A percentile compares a stretch with the other conserved stretches of the same genome.
These are phyloP conservation scores for Ceratobasidium sp. DNA, from an alignment of 1,284 basidiomycete genomes.

Conservation along the genomic window DNA sequence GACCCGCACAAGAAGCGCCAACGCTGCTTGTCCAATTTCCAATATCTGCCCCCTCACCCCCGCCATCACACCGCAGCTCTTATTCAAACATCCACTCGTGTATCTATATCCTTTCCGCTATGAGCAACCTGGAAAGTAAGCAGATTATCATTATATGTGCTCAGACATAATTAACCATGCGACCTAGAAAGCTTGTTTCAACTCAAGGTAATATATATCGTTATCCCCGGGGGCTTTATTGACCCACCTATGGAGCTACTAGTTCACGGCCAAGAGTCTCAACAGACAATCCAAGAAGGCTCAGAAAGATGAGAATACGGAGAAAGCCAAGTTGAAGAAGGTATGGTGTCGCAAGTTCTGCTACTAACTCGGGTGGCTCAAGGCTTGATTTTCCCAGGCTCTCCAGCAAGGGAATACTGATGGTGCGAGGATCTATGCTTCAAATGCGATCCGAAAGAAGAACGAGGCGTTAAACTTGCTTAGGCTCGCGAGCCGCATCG, in stretches of 20 bases:
- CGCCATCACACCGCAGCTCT: conserved; percentile 2
- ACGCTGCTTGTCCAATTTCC: conserved; percentile 11
- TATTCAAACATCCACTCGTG: not conserved
- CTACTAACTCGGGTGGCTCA: conserved; percentile 2
- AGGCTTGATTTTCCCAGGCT: conserved; percentile 63
- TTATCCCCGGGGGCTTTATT: conserved; percentile 22
- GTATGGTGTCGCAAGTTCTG: conserved; percentile 52
- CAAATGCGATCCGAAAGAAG: conserved; percentile 99
- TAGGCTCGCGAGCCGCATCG: conserved; percentile 86
- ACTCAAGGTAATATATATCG: conserved; percentile 71
- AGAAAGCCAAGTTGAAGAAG: conserved; percentile 91
- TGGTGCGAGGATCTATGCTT: conserved; percentile 97
- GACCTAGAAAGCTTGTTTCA: conserved; percentile 88
- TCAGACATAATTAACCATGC: conserved; percentile 8
- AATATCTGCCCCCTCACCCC: not conserved
- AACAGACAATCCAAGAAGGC: conserved; percentile 94
- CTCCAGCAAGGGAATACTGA: conserved; percentile 96
- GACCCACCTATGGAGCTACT: conserved; percentile 25
- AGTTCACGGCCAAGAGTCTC: conserved; percentile 96
- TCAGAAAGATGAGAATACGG: conserved; percentile 86
- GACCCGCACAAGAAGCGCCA: conserved; percentile 3
- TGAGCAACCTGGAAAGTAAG: conserved; percentile 92
- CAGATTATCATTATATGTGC: conserved; percentile 36
- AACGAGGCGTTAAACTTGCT: conserved; percentile 91
- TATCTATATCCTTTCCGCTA: conserved; percentile 46